Evolutionary conservation across 495 filamentous ascomycete genomes (phyloP).

Genomic region (Usnea hakonensis): DNA sequence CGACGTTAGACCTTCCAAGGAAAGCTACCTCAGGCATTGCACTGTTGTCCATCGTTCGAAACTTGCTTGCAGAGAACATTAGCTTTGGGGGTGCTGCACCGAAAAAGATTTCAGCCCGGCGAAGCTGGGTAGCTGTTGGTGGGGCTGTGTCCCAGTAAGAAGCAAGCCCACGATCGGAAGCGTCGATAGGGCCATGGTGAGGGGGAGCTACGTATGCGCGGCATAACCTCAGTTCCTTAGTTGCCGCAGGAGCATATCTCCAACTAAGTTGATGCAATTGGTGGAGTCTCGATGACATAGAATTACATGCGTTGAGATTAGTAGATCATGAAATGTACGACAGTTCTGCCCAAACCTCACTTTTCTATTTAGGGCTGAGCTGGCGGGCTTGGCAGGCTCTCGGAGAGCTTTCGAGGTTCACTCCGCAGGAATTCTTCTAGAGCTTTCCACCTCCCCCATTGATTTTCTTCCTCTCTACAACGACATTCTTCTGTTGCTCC

Average conservation of each 20-base stretch:
- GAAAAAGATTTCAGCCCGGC: conserved; percentile 57
- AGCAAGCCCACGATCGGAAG: conserved; percentile 22
- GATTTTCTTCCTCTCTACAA: background rate
- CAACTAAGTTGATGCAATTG: too few relatives aligned
- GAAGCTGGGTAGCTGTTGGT: conserved; percentile 48
- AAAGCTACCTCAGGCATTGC: conserved; percentile 56
- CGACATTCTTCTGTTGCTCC: background rate
- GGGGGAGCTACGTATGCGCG: background rate
- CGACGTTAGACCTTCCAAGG: conserved; percentile 82
- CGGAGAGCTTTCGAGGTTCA: background rate
- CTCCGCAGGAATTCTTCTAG: conserved; percentile 15
- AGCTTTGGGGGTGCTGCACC: conserved; percentile 48
- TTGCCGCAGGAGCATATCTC: background rate
- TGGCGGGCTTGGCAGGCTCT: background rate
- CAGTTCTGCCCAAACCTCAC: background rate
- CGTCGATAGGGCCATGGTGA: background rate
- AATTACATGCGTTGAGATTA: background rate
- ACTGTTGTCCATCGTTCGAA: conserved; percentile 51
- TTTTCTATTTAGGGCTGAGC: background rate
- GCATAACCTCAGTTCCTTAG: background rate
- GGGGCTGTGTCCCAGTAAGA: conserved; percentile 52
- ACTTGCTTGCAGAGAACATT: conserved; percentile 62
- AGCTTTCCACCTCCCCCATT: conserved; percentile 13
- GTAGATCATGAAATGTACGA: background rate
- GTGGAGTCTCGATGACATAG: conserved; percentile 2